phyloP scores from a whole-genome alignment of 2,329 filamentous ascomycete genomes.

The Aureobasidium uvarum region DNA sequence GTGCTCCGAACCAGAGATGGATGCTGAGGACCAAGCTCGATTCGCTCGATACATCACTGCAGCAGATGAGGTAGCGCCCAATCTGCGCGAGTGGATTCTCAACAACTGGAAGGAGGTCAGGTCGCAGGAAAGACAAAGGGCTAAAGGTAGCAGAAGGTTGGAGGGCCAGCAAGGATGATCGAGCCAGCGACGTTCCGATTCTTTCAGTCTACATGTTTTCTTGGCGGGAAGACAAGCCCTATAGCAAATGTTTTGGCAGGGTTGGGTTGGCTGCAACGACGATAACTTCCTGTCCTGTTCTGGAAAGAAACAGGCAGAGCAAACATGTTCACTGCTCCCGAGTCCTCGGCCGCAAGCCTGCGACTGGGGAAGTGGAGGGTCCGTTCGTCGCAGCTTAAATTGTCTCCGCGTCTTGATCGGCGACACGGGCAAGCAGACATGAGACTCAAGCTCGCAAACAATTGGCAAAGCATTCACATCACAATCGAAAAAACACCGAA shows the following conservation, averaged over 20 bases:
- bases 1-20: constrained; percentile 27
- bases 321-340: background rate
- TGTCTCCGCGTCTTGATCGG: constrained; percentile 2
- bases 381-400: background rate
- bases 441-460: background rate
- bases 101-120: constrained; percentile 35
- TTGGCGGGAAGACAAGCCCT: background rate
- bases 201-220: background rate
- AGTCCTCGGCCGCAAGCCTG: background rate
- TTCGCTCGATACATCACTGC: constrained; percentile 17
- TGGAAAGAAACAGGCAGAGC: background rate
- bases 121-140: constrained; percentile 30
- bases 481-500: background rate
- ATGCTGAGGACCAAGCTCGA: constrained; percentile 26
- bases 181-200: background rate
- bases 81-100: constrained; percentile 31
- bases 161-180: background rate
- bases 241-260: background rate
- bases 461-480: background rate
- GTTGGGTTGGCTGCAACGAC: background rate
- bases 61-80: constrained; percentile 29
- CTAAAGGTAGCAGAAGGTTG: constrained; percentile 8
- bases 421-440: background rate
- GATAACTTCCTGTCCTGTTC: background rate
- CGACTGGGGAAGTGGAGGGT: background rate